phyloP scores from a whole-genome alignment of 805 yeast species.

The Candida golubevii region DNA sequence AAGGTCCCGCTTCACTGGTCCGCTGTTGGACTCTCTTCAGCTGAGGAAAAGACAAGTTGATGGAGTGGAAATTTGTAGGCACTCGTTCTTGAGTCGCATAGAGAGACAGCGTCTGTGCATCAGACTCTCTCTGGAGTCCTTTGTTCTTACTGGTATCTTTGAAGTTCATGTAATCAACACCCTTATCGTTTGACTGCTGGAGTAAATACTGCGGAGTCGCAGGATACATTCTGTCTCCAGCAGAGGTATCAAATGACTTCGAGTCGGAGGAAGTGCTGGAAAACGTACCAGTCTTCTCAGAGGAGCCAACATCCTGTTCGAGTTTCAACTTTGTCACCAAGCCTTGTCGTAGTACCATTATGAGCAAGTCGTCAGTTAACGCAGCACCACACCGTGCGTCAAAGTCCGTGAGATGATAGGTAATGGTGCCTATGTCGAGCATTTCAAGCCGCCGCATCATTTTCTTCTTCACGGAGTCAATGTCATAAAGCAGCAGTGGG shows the following conservation, averaged over 20 bases:
- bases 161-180: slow-evolving; percentile 54
- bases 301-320: slow-evolving; percentile 30
- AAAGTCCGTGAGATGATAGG: slow-evolving; percentile 66
- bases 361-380: slow-evolving; percentile 46
- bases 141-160: slow-evolving; percentile 31
- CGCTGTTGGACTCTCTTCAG: slow-evolving; percentile 9
- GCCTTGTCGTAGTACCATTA: slow-evolving; percentile 29
- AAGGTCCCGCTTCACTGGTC: neutral
- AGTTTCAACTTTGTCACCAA: slow-evolving; percentile 33
- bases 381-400: slow-evolving; percentile 55
- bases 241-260: slow-evolving; percentile 48
- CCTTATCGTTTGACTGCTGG: slow-evolving; percentile 37
- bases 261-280: slow-evolving; percentile 53
- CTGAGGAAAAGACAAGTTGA: slow-evolving; percentile 16
- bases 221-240: slow-evolving; percentile 44
- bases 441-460: slow-evolving; percentile 37
- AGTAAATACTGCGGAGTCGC: slow-evolving; percentile 67
- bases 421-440: slow-evolving; percentile 27
- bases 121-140: neutral
- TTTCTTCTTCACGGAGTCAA: slow-evolving; percentile 32
- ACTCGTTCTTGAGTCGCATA: slow-evolving; percentile 4
- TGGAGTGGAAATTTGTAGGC: slow-evolving; percentile 1
- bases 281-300: slow-evolving; percentile 29
- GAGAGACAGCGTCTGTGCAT: neutral
- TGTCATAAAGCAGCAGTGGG: slow-evolving; percentile 16